Evolutionary conservation across 352 stramenopile species (phyloP).

Genomic region (Phytophthora sp.): DNA sequence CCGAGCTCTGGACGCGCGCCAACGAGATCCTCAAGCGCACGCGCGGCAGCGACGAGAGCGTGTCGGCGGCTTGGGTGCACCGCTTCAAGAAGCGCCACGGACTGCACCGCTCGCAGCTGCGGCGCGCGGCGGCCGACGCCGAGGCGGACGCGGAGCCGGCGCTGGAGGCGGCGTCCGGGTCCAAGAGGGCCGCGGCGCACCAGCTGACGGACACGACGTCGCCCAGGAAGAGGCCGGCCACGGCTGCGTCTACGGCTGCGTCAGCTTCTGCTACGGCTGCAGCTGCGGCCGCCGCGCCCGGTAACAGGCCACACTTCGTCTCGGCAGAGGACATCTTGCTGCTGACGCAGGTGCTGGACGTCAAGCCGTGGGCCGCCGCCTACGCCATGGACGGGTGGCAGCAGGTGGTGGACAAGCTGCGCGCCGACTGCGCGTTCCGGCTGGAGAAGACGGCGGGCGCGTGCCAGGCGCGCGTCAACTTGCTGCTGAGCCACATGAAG

Average conservation of each 20-base stretch:
- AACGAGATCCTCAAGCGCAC: slow-evolving; percentile 43
- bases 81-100: slow-evolving; percentile 45
- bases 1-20: slow-evolving; percentile 32
- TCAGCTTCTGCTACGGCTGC: neutral
- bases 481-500: slow-evolving; percentile 29
- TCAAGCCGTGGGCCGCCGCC: slow-evolving; percentile 30
- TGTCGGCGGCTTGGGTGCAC: slow-evolving; percentile 40
- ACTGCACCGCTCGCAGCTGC: slow-evolving; percentile 29
- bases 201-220: neutral
- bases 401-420: slow-evolving; percentile 22
- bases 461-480: slow-evolving; percentile 25
- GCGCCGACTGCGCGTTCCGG: slow-evolving; percentile 6
- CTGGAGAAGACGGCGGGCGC: slow-evolving; percentile 36
- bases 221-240: slow-evolving; percentile 11
- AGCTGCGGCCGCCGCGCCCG: neutral
- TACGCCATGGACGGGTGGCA: slow-evolving; percentile 38
- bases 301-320: slow-evolving; percentile 29
- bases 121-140: neutral
- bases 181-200: neutral
- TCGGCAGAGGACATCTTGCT: slow-evolving; percentile 38
- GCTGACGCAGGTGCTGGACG: slow-evolving; percentile 23
- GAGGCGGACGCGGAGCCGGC: slow-evolving; percentile 2
- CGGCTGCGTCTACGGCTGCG: neutral
- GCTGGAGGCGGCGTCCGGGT: neutral
- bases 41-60: slow-evolving; percentile 23